Evolutionary conservation across 495 filamentous ascomycete species (phyloP).

Genomic region (Penicillium arizonense): DNA sequence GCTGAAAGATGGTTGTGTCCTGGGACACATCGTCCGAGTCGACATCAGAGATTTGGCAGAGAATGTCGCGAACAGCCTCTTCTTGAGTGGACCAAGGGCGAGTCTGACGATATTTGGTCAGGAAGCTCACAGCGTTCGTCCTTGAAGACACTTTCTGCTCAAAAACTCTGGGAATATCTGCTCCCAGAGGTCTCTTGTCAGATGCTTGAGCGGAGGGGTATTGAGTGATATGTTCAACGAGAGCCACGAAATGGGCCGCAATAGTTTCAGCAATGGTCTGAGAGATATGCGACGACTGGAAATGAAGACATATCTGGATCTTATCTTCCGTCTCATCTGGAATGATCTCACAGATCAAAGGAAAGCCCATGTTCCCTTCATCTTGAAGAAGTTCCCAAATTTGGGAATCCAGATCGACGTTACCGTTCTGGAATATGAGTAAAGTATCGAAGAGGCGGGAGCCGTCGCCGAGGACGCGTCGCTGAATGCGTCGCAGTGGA

Average conservation of each 20-base stretch:
- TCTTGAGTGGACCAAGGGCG: slow-evolving; percentile 54
- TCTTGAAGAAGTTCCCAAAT: slow-evolving; percentile 70
- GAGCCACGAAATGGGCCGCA: slow-evolving; percentile 44
- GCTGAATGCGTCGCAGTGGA: slow-evolving; percentile 53
- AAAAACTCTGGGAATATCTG: slow-evolving; percentile 11
- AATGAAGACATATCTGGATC: slow-evolving; percentile 24
- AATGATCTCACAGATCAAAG: slow-evolving; percentile 66
- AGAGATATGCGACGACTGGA: slow-evolving; percentile 37
- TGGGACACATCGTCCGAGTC: slow-evolving; percentile 46
- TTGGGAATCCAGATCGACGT: slow-evolving; percentile 45
- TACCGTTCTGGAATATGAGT: slow-evolving; percentile 65
- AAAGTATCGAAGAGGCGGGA: slow-evolving; percentile 70
- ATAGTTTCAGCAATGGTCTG: slow-evolving; percentile 39
- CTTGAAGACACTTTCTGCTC: not conserved
- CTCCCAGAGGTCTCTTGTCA: slow-evolving; percentile 16
- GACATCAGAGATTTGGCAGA: slow-evolving; percentile 54
- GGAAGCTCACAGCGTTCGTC: not conserved
- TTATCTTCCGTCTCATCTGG: slow-evolving; percentile 49
- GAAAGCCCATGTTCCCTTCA: slow-evolving; percentile 72
- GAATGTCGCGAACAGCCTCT: slow-evolving; percentile 55
- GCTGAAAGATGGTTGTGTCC: slow-evolving; percentile 49
- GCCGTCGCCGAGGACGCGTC: slow-evolving; percentile 47
- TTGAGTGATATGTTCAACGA: slow-evolving; percentile 40
- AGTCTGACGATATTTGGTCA: not conserved
- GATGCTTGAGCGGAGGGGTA: slow-evolving; percentile 33